Evolutionary conservation across 345 rosid genomes (phyloP).

Genomic region (Boechera retrofracta): DNA sequence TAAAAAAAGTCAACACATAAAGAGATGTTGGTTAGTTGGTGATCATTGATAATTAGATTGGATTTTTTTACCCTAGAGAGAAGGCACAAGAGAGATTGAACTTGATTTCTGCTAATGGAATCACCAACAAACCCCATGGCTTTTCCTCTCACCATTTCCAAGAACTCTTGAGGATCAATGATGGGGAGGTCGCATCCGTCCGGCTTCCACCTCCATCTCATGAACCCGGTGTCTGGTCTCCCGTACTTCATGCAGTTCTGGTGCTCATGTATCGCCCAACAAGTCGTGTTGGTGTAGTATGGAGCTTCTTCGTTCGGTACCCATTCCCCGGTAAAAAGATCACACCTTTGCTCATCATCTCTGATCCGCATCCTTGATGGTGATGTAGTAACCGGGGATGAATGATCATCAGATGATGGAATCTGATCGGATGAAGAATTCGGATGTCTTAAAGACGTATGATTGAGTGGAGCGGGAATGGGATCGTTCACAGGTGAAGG

Average conservation of each 20-base stretch:
- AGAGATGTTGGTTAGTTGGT: constrained; percentile 6
- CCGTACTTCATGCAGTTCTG: constrained; percentile 90
- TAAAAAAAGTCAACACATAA: constrained; percentile 7
- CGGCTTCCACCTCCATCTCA: constrained; percentile 91
- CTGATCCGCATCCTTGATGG: constrained; percentile 3
- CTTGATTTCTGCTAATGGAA: constrained; percentile 84
- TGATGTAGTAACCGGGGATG: constrained; percentile 14
- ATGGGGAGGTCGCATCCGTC: constrained; percentile 75
- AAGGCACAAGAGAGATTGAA: constrained; percentile 90
- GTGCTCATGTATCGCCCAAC: constrained; percentile 85
- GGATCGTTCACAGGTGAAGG: not conserved
- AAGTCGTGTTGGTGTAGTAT: constrained; percentile 78
- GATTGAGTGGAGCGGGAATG: not conserved
- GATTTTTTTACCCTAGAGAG: constrained; percentile 68
- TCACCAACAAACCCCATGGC: constrained; percentile 90
- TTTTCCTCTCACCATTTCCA: constrained; percentile 71
- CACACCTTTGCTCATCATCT: constrained; percentile 52
- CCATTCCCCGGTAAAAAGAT: constrained; percentile 85
- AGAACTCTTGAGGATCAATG: constrained; percentile 74
- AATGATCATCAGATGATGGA: constrained; percentile 29
- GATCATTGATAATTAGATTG: constrained; percentile 9
- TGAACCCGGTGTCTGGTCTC: constrained; percentile 69
- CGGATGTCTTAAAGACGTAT: not conserved
- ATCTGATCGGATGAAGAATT: not conserved
- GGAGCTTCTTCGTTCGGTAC: constrained; percentile 68